Base-by-base conservation (phyloP, 495 filamentous ascomycete genomes). In the Sphaerosporella brunnea region DNA sequence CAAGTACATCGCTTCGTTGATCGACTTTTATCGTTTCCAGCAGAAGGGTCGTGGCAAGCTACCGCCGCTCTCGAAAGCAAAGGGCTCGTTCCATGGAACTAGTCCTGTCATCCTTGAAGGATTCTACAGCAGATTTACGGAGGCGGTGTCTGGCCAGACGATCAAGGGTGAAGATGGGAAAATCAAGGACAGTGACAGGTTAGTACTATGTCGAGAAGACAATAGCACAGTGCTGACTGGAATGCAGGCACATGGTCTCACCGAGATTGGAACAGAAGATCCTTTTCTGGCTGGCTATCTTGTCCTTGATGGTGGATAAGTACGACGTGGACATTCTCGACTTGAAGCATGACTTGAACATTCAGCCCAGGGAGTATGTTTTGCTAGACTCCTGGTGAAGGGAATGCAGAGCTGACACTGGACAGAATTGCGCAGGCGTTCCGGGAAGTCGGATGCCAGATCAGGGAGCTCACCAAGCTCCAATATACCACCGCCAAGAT, bases 371-470 rank as follows among this genome's bases (percentile, higher is more conserved):
- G 54, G 68, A 73, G 56, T 61, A 47, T 23, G 65, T 53, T n/a
- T 50, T 48, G 24, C 32, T 30, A 16, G 23, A n/a, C n/a, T 30
- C 15, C 41, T 44, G 4, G n/a, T n/a, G 2, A 19, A 24, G 13
- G 23, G 41, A 15, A 13, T 13, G 23, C 18, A 11, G n/a, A 15
- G 46, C 30, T 49, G 24, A 43, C 32, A 5, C 45, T 20, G 45
- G 5, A 36, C 48, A 69, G 68, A 26, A 66, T 82, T 39, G 61
- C 50, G 15, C 65, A 74, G 51, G 87, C 86, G 58, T 93, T 87
- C 69, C 63, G 68, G 25, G 87, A 94, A 60, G 71, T 97, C 55
- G 90, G 90, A 1, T 88, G 82, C 23, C 69, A 66, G 50, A 63
- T 79, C 13, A 66, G 51, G 51, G 62, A 66, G 40, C 55, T 66